These are phyloP conservation scores for Fraxinus latifolia DNA, from an alignment of 305 asterid genomes.

Conservation along the genomic window DNA sequence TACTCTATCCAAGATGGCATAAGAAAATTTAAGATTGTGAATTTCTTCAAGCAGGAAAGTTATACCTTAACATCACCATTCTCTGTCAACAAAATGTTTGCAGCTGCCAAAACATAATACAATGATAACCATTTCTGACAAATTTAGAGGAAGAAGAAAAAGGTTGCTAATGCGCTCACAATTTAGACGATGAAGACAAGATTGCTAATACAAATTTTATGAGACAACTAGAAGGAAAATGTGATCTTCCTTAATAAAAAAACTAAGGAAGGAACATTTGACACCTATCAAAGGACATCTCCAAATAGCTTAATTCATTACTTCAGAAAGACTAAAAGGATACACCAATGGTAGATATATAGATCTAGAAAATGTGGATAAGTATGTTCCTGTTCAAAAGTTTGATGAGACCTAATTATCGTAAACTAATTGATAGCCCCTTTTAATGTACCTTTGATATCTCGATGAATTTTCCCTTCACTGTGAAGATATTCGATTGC, in stretches of 20 bases:
- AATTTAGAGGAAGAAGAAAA: neutral
- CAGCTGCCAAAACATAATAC: conserved; percentile 32
- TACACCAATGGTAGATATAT: neutral
- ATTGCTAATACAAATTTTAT: neutral
- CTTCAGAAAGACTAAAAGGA: neutral
- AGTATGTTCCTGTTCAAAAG: neutral
- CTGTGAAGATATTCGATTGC: conserved; percentile 89
- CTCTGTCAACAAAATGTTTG: conserved; percentile 86
- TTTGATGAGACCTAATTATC: conserved; percentile 1
- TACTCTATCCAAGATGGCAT: neutral
- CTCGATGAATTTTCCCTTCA: conserved; percentile 96
- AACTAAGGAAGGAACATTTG: neutral
- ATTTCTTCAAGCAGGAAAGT: conserved; percentile 17
- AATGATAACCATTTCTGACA: neutral
- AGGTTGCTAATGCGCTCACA: neutral
- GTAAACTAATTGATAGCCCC: conserved; percentile 15
- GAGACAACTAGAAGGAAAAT: neutral
- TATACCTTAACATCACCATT: conserved; percentile 91
- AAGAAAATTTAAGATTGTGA: conserved; percentile 1
- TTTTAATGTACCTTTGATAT: conserved; percentile 69
- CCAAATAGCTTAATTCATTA: conserved; percentile 1
- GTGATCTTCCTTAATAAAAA: neutral
- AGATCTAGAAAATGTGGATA: neutral
- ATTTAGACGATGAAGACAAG: neutral
- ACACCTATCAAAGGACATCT: conserved; percentile 3